Base-by-base conservation (phyloP, 148 eudicot species). In the Polygonum maritimum region DNA sequence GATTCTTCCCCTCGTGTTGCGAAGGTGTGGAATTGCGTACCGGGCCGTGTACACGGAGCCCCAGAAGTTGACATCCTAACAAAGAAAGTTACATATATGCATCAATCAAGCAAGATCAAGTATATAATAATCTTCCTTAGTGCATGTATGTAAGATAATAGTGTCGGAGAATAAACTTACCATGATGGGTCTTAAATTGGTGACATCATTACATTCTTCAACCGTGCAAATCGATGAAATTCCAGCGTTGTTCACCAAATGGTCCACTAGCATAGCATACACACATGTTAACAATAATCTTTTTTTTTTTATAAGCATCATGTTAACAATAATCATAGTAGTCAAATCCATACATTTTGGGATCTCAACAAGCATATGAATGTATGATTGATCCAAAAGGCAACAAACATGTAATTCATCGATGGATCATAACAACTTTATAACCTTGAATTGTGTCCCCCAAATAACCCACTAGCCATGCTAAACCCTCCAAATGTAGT, bases 31-130 rank as follows among this genome's bases (percentile, higher is more conserved):
- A n/a, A 76, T 82, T 0, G 90, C 90, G 14, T 75, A 92, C n/a
- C 85, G 81, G n/a, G 90, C 88, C 7, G 83, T 78, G 75, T 89
- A 89, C 33, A 85, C 88, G 0, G 89, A 77, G 13, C 97, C 97
- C 97, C 97, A 92, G 63, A 92, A 88, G 81, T 92, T 92, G 11
- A 83, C 82, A 58, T 92, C 97, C 94, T 92, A 52, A 0, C 45
- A 67, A 6, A 33, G 6, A 33, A 13, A 62, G 6, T 54, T 26
- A 60, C 49, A 52, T 44, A 11, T 15, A 45, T 26, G 18, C 7
- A 58, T 58, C 69, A 62, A 31, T 62, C 4, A 22, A 26, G 10
- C 60, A 54, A n/a, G 60, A 18, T 54, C 58, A 18, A 12, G 5
- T 14, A 49, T 14, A 18, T 52, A 41, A 41, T 41, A 52, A 15